A percentile compares a stretch with the other conserved stretches of the same genome.
These are phyloP conservation scores for Yarrowia osloensis DNA, from an alignment of 805 yeast species.

Conservation along the genomic window DNA sequence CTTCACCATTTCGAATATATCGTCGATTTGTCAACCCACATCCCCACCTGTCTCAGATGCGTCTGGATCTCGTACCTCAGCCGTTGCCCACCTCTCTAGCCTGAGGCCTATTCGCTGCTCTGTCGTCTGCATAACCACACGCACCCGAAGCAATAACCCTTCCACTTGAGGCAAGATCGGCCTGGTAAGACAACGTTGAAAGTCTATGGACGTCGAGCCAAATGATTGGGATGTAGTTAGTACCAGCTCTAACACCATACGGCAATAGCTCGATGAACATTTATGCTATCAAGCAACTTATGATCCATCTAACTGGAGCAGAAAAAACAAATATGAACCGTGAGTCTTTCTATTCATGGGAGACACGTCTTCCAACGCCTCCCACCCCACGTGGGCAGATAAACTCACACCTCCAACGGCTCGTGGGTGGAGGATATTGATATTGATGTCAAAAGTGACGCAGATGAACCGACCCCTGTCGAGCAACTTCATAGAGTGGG, in stretches of 20 bases:
- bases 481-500: neutral
- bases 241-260: too few relatives aligned
- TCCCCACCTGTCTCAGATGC: neutral
- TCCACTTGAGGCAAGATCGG: neutral
- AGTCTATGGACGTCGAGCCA: neutral
- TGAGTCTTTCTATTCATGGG: too few relatives aligned
- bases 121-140: neutral
- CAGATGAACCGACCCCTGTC: neutral
- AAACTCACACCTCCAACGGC: neutral
- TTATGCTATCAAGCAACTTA: too few relatives aligned
- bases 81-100: neutral
- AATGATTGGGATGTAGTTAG: too few relatives aligned
- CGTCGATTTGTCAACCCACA: too few relatives aligned
- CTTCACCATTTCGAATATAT: too few relatives aligned
- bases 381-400: neutral
- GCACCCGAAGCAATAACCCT: neutral
- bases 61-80: neutral
- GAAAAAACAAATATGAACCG: too few relatives aligned
- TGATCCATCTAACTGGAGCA: too few relatives aligned
- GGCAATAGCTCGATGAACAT: too few relatives aligned
- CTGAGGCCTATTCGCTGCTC: neutral
- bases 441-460: neutral
- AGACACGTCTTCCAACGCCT: neutral
- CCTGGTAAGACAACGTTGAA: slow-evolving; percentile 1
- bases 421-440: neutral